Percentiles rank a stretch among this genome's conserved stretches.
Conservation (phyloP, 139 green algal genomes). For the Medakamo hakoo region DNA sequence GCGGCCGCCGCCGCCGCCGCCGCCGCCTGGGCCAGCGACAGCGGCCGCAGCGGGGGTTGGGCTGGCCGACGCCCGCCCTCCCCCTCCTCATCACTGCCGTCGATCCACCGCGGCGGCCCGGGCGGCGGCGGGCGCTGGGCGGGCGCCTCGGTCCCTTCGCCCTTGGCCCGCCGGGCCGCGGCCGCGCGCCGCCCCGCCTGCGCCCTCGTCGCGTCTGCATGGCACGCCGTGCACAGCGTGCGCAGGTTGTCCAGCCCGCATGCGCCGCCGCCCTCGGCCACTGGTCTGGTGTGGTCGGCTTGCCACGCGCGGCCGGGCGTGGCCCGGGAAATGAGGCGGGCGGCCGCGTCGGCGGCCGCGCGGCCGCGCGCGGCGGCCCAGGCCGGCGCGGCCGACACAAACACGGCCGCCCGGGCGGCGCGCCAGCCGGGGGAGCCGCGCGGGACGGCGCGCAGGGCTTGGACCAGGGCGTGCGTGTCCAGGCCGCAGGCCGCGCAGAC, state of each 20-base stretch:
- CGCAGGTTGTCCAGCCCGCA: constrained; percentile 78
- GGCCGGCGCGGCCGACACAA: background rate
- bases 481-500: constrained; percentile 46
- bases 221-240: constrained; percentile 75
- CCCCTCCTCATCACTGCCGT: background rate
- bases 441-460: constrained; percentile 33
- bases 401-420: constrained; percentile 5
- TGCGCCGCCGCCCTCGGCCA: constrained; percentile 67
- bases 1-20: too few species aligned
- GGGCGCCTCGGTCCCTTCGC: too few species aligned
- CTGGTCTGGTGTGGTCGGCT: constrained; percentile 70
- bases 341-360: constrained; percentile 5
- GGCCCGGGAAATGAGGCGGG: constrained; percentile 26
- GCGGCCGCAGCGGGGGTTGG: background rate
- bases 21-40: background rate
- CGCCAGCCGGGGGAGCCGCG: constrained; percentile 1
- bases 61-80: background rate
- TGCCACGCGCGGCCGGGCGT: constrained; percentile 70
- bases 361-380: too few species aligned
- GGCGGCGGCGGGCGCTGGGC: too few species aligned
- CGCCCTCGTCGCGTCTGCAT: constrained; percentile 38
- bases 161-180: constrained; percentile 3
- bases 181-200: constrained; percentile 31
- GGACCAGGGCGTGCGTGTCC: constrained; percentile 50
- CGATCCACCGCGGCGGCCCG: background rate